A percentile compares a stretch with the other conserved stretches of the same genome.
These are phyloP conservation scores for Talaromyces sp. DNA, from an alignment of 2,329 filamentous ascomycete species.

Conservation along the genomic window DNA sequence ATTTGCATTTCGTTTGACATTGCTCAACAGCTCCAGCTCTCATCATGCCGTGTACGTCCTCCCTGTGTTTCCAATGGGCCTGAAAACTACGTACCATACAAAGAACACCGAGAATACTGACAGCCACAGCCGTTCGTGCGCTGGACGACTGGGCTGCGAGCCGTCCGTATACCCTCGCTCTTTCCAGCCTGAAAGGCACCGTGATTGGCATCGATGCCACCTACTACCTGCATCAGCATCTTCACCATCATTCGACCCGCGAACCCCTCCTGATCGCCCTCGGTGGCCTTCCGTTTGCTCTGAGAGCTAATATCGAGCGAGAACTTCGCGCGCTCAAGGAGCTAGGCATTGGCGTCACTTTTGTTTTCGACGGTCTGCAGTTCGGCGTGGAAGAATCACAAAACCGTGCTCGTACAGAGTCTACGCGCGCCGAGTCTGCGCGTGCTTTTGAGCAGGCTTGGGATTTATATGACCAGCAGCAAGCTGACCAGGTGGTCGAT, in stretches of 20 bases:
- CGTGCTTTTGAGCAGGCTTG: constrained; percentile 74
- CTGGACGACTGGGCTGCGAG: constrained; percentile 54
- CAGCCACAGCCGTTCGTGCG: constrained; percentile 31
- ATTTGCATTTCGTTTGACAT: constrained; percentile 2
- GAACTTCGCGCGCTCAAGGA: constrained; percentile 69
- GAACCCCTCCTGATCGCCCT: constrained; percentile 88
- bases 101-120: not conserved
- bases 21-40: not conserved
- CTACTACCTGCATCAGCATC: constrained; percentile 76
- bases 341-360: constrained; percentile 69
- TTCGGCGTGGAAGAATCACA: constrained; percentile 68
- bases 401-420: constrained; percentile 54
- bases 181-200: constrained; percentile 67
- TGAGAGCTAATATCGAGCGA: constrained; percentile 68
- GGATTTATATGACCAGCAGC: constrained; percentile 75
- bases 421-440: constrained; percentile 57
- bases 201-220: constrained; percentile 83
- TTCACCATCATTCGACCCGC: constrained; percentile 63
- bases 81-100: not conserved
- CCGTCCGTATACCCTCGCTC: constrained; percentile 52
- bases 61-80: not conserved
- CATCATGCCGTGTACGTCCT: constrained; percentile 8
- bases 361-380: constrained; percentile 87
- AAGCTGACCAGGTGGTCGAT: constrained; percentile 73
- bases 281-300: constrained; percentile 76